These are phyloP conservation scores for Trichoderma simmonsii DNA, from an alignment of 2,329 filamentous ascomycete genomes.

Conservation along the genomic window DNA sequence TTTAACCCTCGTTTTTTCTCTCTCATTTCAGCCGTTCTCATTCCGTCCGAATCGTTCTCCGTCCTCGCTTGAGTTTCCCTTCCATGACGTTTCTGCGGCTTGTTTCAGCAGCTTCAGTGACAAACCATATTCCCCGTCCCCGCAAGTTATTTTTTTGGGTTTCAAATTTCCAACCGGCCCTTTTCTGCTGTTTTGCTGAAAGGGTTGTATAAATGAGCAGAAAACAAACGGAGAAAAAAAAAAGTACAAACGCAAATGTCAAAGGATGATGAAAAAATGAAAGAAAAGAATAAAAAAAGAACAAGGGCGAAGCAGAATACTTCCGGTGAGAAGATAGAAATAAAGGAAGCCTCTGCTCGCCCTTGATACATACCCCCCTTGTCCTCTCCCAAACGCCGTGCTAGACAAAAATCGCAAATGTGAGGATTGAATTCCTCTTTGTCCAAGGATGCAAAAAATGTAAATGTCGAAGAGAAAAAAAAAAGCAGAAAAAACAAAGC, in stretches of 20 bases:
- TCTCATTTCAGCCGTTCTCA: constrained; percentile 2
- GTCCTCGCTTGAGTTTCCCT: neutral
- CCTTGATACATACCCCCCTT: neutral
- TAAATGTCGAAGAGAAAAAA: constrained; percentile 5
- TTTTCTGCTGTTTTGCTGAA: neutral
- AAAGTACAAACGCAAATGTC: neutral
- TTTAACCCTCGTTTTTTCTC: neutral
- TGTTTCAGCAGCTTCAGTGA: neutral
- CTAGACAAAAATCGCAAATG: constrained; percentile 26
- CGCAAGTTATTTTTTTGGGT: constrained; percentile 3
- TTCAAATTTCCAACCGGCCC: constrained; percentile 7
- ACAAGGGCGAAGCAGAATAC: neutral
- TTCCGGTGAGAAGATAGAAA: constrained; percentile 3
- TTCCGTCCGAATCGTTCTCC: neutral
- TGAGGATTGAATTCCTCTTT: constrained; percentile 1
- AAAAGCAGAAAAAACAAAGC: neutral
- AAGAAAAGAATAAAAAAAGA: neutral
- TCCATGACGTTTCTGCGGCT: neutral
- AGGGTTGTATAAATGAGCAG: neutral
- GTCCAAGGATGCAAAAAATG: constrained; percentile 18
- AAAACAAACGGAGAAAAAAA: neutral
- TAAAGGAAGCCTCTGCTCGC: constrained; percentile 17
- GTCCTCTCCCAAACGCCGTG: constrained; percentile 33
- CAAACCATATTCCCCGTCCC: neutral
- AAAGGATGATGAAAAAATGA: neutral